A percentile compares a stretch with the other conserved stretches of the same genome.
These are phyloP conservation scores for Metschnikowia proteae DNA, from an alignment of 805 yeast species.

Conservation along the genomic window DNA sequence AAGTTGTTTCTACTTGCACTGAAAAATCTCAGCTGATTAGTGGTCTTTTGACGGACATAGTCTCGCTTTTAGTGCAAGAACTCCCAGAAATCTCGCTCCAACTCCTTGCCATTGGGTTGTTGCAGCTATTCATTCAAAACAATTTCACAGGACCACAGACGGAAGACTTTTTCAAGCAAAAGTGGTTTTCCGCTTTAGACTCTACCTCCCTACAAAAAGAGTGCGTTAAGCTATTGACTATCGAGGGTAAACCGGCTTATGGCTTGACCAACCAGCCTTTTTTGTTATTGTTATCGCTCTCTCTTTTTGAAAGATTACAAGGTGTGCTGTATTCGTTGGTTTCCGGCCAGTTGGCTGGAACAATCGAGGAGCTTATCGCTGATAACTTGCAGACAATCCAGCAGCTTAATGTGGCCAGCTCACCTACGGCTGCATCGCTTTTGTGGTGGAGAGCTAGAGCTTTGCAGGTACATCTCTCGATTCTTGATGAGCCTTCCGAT, in stretches of 20 bases:
- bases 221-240: slow-evolving; percentile 40
- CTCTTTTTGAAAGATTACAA: slow-evolving; percentile 39
- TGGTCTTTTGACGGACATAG: slow-evolving; percentile 15
- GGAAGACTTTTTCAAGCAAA: slow-evolving; percentile 32
- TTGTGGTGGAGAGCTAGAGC: slow-evolving; percentile 79
- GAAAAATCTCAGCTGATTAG: slow-evolving; percentile 18
- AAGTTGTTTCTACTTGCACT: slow-evolving; percentile 14
- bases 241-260: slow-evolving; percentile 72
- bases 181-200: slow-evolving; percentile 26
- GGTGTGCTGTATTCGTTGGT: slow-evolving; percentile 44
- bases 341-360: slow-evolving; percentile 23
- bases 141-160: slow-evolving; percentile 83
- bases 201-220: slow-evolving; percentile 21
- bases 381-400: slow-evolving; percentile 9
- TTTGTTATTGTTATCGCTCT: slow-evolving; percentile 27
- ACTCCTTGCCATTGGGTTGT: slow-evolving; percentile 52
- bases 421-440: slow-evolving; percentile 44
- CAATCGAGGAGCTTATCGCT: slow-evolving; percentile 27
- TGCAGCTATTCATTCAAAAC: slow-evolving; percentile 67
- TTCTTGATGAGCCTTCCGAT: slow-evolving; percentile 62
- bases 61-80: slow-evolving; percentile 1
- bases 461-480: slow-evolving; percentile 57
- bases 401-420: slow-evolving; percentile 12
- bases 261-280: slow-evolving; percentile 42
- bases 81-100: slow-evolving; percentile 20